Percentiles rank a stretch among this genome's conserved stretches.
These are phyloP conservation scores for Exophiala xenobiotica DNA, from an alignment of 2,329 filamentous ascomycete genomes.

Conservation along the genomic window DNA sequence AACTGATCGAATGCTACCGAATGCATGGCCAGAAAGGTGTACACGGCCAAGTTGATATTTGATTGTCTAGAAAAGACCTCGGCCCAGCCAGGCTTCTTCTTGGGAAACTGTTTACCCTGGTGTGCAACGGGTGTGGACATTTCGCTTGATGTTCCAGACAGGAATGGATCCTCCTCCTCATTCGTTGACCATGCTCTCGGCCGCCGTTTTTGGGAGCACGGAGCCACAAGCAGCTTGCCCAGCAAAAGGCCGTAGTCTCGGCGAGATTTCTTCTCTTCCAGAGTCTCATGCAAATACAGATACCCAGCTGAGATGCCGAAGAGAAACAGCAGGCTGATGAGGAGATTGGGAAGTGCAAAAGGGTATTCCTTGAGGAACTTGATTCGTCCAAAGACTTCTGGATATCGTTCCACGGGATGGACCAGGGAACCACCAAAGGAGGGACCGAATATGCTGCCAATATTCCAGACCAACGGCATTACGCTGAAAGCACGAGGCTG, in stretches of 20 bases:
- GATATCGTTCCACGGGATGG: slow-evolving; percentile 73
- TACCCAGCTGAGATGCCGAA: slow-evolving; percentile 71
- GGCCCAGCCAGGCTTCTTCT: slow-evolving; percentile 45
- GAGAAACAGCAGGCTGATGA: slow-evolving; percentile 73
- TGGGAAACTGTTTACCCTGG: slow-evolving; percentile 14
- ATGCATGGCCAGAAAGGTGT: slow-evolving; percentile 79
- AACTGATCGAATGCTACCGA: slow-evolving; percentile 83
- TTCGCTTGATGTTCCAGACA: slow-evolving; percentile 18
- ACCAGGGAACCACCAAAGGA: slow-evolving; percentile 84
- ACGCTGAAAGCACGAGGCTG: slow-evolving; percentile 88
- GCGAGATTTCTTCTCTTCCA: slow-evolving; percentile 66
- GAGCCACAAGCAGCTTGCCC: slow-evolving; percentile 62
- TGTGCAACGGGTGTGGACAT: slow-evolving; percentile 16
- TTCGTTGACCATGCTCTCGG: slow-evolving; percentile 32
- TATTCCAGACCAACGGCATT: slow-evolving; percentile 88
- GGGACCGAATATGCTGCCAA: slow-evolving; percentile 85
- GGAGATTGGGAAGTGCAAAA: slow-evolving; percentile 79
- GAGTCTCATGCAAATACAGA: slow-evolving; percentile 83
- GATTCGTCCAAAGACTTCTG: slow-evolving; percentile 65
- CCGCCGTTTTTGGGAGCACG: slow-evolving; percentile 32
- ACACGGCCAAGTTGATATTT: slow-evolving; percentile 70
- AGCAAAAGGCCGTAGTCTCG: slow-evolving; percentile 74
- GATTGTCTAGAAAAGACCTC: slow-evolving; percentile 76
- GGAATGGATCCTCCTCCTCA: slow-evolving; percentile 21
- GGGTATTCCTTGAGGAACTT: slow-evolving; percentile 73